Base-by-base conservation (phyloP, 805 yeast genomes). In the Candida bentonensis region DNA sequence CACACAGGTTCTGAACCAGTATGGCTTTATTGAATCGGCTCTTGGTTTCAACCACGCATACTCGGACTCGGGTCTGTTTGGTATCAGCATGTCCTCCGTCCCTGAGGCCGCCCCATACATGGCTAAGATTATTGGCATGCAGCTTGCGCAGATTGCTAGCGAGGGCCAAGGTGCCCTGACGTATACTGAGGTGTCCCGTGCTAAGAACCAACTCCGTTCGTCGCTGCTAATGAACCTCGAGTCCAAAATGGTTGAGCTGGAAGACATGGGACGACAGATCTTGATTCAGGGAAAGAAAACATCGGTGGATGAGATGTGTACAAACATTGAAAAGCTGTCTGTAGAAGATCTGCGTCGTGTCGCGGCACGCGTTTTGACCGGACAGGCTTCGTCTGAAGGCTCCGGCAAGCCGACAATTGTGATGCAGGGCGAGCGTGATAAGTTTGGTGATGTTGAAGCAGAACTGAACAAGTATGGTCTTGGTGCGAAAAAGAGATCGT, bases 231-330 rank as follows among this genome's bases (percentile, higher is more conserved):
- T 89, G 95, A 89, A 88, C 56, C 71, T 88, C 41, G 98, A 92
- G 62, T 79, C 92, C 51, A 86, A 83, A 59, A 72, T 89, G 70
- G 94, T 94, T n/a, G 88, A 85, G 57, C 68, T 92, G 45, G 98
- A 92, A 63, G 98, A 92, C 56, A 70, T 88, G 64, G 97, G 97
- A 13, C 77, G 97, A 62, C 98, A 92, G 62, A 77, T 92, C 22
- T 95, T 84, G 62, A 76, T 84, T 40, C 86, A 82, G 58, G 85
- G 86, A 39, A 73, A 73, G 51, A 75, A 82, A 51, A 73, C 88
- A 5, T 76, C 83, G 13, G 79, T 86, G 5, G 65, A 69, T 26
- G 95, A 87, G 55, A 87, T 89, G 94, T 79, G 89, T 46, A 66
- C 62, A 4, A 77, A 78, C 54, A 86, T 92, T 49, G 87, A 82